Evolutionary conservation across 805 yeast genomes (phyloP), one percentile per base, ranked within the genome.

Genomic region (Ogataea glucozyma): DNA sequence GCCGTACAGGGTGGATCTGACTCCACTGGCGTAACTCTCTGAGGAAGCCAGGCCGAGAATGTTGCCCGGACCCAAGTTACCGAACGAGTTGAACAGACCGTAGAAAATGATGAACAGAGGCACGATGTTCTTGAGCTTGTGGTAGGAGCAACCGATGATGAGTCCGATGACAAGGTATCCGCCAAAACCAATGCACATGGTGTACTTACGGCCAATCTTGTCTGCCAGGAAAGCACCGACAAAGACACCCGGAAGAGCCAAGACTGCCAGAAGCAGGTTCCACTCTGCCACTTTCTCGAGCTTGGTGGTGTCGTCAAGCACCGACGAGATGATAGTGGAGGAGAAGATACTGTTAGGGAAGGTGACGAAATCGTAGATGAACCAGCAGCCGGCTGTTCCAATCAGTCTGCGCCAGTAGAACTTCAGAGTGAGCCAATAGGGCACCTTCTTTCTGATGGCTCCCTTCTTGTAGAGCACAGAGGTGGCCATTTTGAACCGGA

Each of bases 61-160:
- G 58, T 84, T 75, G 47, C 93, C 93, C 3, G 93, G 93, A 1
- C 93, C 93, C 52, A 83, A 67, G 63, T 84, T 85, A 54, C 90
- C 89, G 52, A 71, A 63, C 11, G 80, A 75, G 69, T 76, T 78
- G 80, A 85, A 79, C 17, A 85, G 62, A 22, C 90, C 91, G 60
- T 84, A 85, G 59, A 85, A 79, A 31, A 85, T 70, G 46, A 85
- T 75, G 61, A 85, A 85, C 24, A 83, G 66, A 5, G 83, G 79
- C 13, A 77, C 70, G 44, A 82, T 83, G 31, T 76, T 74, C 23
- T 66, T 63, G 44, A 85, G 64, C 57, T 79, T 72, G 14, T 74
- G 72, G 56, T 74, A 82, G 2, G 81, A 79, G 50, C 79, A 75
- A 31, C 88, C 85, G 44, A 84, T 83, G 48, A 83, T 79, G 35